Evolutionary conservation across 139 green algal species (phyloP).

Genomic region (Pleodorina starrii): DNA sequence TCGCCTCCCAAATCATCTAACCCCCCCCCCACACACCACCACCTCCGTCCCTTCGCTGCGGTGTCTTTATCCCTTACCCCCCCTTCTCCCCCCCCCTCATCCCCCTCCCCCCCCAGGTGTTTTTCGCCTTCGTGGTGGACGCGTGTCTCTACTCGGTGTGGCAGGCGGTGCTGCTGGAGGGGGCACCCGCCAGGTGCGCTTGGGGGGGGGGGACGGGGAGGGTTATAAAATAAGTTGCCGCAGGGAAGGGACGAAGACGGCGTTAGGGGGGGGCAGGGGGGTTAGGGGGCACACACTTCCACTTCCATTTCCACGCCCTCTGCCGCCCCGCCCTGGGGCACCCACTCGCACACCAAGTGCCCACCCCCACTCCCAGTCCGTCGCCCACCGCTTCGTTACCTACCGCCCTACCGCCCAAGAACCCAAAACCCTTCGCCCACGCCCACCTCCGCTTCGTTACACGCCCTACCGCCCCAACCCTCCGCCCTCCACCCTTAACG

Average conservation of each 20-base stretch:
- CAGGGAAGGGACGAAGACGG: too few relatives aligned
- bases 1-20: too few relatives aligned
- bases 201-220: too few relatives aligned
- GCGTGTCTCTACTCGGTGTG: constrained; percentile 81
- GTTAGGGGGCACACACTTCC: background rate
- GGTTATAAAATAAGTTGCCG: too few relatives aligned
- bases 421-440: background rate
- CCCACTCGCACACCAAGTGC: too few relatives aligned
- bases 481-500: background rate
- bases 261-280: background rate
- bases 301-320: too few relatives aligned
- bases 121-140: constrained; percentile 90
- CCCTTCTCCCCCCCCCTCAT: background rate
- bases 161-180: constrained; percentile 79
- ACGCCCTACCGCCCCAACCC: background rate
- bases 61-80: background rate
- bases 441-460: too few relatives aligned
- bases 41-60: background rate
- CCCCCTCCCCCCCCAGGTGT: constrained; percentile 61
- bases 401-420: too few relatives aligned
- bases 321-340: too few relatives aligned
- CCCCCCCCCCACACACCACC: too few relatives aligned
- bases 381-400: background rate
- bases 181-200: constrained; percentile 46
- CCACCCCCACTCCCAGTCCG: too few relatives aligned